These are phyloP conservation scores for Castanea crenata DNA, from an alignment of 306 rosid genomes.

Conservation along the genomic window DNA sequence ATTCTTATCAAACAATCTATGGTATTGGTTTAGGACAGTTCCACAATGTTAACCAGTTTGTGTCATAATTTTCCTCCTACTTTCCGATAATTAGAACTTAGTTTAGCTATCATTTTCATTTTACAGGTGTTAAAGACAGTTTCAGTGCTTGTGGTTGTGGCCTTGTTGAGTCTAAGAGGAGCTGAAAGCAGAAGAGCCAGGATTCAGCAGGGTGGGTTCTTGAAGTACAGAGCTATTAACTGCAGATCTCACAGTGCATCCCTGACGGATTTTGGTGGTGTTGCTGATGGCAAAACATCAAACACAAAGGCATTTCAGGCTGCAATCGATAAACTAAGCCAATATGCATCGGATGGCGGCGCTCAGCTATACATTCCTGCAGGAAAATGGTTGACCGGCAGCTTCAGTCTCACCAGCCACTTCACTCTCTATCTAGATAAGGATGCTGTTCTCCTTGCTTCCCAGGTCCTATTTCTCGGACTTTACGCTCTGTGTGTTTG, in stretches of 20 bases:
- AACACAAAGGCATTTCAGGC: slow-evolving; percentile 66
- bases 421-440: slow-evolving; percentile 60
- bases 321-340: slow-evolving; percentile 52
- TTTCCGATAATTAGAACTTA: no score
- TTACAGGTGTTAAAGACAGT: slow-evolving; percentile 26
- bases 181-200: slow-evolving; percentile 45
- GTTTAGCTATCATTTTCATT: background rate
- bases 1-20: background rate
- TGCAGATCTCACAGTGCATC: slow-evolving; percentile 73
- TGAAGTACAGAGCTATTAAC: slow-evolving; percentile 57
- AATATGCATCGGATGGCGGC: slow-evolving; percentile 54
- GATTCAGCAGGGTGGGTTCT: background rate
- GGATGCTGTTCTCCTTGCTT: slow-evolving; percentile 73
- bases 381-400: slow-evolving; percentile 84
- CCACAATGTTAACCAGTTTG: no score
- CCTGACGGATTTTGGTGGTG: slow-evolving; percentile 65
- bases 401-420: slow-evolving; percentile 69
- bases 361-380: slow-evolving; percentile 68
- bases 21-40: no score
- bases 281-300: slow-evolving; percentile 72
- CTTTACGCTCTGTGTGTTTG: no score
- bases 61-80: no score
- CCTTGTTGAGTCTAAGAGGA: slow-evolving; percentile 32
- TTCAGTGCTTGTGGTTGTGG: background rate
- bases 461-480: slow-evolving; percentile 43